phyloP scores from a whole-genome alignment of 441 rosid genomes.

The California macrophylla region DNA sequence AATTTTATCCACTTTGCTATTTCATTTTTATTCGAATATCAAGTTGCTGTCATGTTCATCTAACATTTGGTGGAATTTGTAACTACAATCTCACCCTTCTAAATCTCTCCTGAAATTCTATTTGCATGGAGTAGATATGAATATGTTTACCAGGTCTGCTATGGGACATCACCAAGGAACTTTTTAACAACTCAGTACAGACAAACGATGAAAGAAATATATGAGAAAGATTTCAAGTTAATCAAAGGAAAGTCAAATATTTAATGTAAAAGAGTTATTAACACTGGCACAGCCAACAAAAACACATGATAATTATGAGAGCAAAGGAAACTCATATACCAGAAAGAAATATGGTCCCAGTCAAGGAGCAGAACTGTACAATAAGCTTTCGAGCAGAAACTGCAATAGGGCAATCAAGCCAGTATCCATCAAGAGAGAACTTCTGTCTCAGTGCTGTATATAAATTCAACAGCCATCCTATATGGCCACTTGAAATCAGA shows the following conservation, averaged over 20 bases:
- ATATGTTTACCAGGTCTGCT: background rate
- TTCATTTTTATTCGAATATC: no score
- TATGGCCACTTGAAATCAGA: constrained; percentile 81
- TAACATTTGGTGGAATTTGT: background rate
- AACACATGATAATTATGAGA: constrained; percentile 3
- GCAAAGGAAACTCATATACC: constrained; percentile 30
- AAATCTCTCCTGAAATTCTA: constrained; percentile 2
- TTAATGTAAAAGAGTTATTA: background rate
- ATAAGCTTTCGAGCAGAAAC: constrained; percentile 90
- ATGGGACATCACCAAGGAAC: background rate
- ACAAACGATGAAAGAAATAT: background rate
- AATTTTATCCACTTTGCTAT: no score
- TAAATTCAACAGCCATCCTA: constrained; percentile 66
- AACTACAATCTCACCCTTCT: background rate
- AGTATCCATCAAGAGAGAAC: constrained; percentile 57
- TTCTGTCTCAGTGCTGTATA: constrained; percentile 75
- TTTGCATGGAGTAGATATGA: background rate
- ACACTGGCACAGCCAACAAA: background rate
- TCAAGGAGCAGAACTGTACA: constrained; percentile 79
- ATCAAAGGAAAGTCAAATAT: background rate
- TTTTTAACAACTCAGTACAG: background rate
- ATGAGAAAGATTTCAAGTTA: background rate
- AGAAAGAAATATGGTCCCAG: constrained; percentile 67
- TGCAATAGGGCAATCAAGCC: constrained; percentile 92
- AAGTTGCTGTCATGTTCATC: background rate